Base-by-base conservation (phyloP, 495 filamentous ascomycete species). In the Mytilinidion resinicola region DNA sequence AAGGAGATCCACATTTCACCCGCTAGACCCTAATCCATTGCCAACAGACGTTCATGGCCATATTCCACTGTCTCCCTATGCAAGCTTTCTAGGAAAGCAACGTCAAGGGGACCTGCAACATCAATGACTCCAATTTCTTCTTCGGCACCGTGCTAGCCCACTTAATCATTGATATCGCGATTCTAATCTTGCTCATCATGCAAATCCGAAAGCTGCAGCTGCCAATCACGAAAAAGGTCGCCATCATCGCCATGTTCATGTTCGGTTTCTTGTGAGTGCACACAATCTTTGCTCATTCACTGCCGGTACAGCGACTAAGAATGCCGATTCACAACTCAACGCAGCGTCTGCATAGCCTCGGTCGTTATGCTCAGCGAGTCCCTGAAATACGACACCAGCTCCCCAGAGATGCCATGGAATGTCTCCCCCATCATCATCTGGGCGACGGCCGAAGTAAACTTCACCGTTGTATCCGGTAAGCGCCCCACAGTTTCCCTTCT, bases 311-410 rank as follows among this genome's bases (percentile, higher is more conserved):
- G 2, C 6, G 6, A 2, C 25, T 6, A 30, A 30, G 6, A 30
- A 30, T 6, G 6, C 25, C 6, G 6, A 30, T 30, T 30, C 2
- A 30, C 25, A 30, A 30, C 25, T 30, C 25, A 30, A 30, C 6
- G 25, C 25, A 30, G 25, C 12, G 51, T 66, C 0, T 75, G 68
- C 55, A 53, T 53, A 1, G 42, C 80, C 19, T 91, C 78, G 71
- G 71, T 62, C 3, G 62, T 83, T 1, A 48, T 90, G 1, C 64
- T 91, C 35, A 44, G 57, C 9, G 48, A 56, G 19, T 61, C 56
- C 9, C 14, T 47, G 4, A 25, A 42, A 19, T 53, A 46, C 42
- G 62, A 65, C 41, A 41, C 52, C 3, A 30, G 1, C 21, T 48
- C 58, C n/a, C 7, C 14, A 14, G 62, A 65, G 20, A 48, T 65